These are phyloP conservation scores for Cytospora leucostoma DNA, from an alignment of 2,329 filamentous ascomycete species.

Conservation along the genomic window DNA sequence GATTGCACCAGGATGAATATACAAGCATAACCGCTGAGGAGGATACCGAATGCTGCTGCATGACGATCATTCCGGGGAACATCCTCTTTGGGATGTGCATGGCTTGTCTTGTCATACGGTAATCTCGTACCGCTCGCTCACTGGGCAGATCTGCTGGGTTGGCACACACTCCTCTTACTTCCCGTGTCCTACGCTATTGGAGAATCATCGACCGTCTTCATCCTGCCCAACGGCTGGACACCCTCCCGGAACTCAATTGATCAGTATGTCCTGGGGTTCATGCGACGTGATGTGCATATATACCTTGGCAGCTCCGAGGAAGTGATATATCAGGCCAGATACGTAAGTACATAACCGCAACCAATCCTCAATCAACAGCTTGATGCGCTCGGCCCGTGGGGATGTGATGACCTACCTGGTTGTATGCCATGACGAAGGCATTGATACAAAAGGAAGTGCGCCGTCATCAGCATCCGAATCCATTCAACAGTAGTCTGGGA, in stretches of 20 bases:
- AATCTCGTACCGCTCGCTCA: slow-evolving; percentile 5
- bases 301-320: slow-evolving; percentile 2
- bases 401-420: background rate
- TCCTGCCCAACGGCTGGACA: background rate
- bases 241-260: too few relatives aligned
- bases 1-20: background rate
- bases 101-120: background rate
- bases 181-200: slow-evolving; percentile 5
- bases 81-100: background rate
- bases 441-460: slow-evolving; percentile 1
- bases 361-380: slow-evolving; percentile 11
- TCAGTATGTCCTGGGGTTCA: background rate
- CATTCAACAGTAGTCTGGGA: background rate
- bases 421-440: background rate
- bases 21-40: background rate
- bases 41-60: background rate
- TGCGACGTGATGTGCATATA: slow-evolving; percentile 8
- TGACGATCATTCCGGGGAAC: background rate
- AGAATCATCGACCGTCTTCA: background rate
- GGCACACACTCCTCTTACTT: slow-evolving; percentile 4
- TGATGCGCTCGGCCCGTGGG: slow-evolving; percentile 5
- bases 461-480: background rate
- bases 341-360: slow-evolving; percentile 5
- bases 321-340: slow-evolving; percentile 3
- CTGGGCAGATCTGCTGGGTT: slow-evolving; percentile 5